Conservation (phyloP, 2,329 filamentous ascomycete genomes). For the Hypocreales sp. region DNA sequence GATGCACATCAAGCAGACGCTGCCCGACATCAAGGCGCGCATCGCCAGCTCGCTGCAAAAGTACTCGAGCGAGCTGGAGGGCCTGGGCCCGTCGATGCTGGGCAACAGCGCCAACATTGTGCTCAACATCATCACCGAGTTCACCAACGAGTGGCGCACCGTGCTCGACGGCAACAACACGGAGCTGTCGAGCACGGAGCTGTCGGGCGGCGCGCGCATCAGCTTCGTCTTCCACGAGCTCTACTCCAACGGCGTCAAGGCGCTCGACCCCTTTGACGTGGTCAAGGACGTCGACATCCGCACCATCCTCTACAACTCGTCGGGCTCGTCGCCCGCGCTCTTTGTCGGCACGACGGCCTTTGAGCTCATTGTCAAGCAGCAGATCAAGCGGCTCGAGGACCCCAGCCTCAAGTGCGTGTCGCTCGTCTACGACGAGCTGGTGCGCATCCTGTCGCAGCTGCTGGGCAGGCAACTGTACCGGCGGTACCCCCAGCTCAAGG, state of each 20-base stretch:
- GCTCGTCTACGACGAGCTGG: constrained; percentile 91
- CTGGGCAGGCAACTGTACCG: constrained; percentile 81
- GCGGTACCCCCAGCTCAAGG: constrained; percentile 85
- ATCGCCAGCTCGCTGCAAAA: constrained; percentile 91
- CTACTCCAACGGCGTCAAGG: constrained; percentile 94
- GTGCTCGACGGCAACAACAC: constrained; percentile 94
- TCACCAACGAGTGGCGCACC: constrained; percentile 93
- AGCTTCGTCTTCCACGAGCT: constrained; percentile 99
- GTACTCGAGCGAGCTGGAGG: constrained; percentile 66
- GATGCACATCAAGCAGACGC: constrained; percentile 99
- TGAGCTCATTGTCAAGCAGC: constrained; percentile 95
- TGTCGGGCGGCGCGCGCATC: constrained; percentile 94
- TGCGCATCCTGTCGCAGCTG: constrained; percentile 84
- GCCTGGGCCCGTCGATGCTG: constrained; percentile 83
- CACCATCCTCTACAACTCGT: constrained; percentile 96
- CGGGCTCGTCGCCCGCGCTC: constrained; percentile 88
- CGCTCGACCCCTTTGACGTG: constrained; percentile 90
- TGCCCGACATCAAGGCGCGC: constrained; percentile 94
- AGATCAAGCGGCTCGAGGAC: constrained; percentile 92
- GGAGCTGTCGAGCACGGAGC: constrained; percentile 83
- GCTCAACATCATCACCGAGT: constrained; percentile 97
- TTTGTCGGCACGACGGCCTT: constrained; percentile 98
- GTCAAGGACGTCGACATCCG: constrained; percentile 97
- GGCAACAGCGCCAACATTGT: constrained; percentile 95
- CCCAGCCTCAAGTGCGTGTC: constrained; percentile 96